Evolutionary conservation across 768 basidiomycete species (phyloP).

Genomic region (Mrakia hoshinonis): DNA sequence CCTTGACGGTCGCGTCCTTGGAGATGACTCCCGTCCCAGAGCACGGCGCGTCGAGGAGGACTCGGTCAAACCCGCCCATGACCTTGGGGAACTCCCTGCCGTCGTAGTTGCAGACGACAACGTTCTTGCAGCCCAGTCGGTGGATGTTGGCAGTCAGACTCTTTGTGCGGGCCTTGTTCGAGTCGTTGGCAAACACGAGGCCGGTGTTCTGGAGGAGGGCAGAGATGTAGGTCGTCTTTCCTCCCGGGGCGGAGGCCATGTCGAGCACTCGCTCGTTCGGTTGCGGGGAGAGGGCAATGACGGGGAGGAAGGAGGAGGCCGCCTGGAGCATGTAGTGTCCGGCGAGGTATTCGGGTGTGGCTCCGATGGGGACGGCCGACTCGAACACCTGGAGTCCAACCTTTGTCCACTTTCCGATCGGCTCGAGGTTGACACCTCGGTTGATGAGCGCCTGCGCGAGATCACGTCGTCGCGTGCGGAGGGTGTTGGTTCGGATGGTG

Average conservation of each 20-base stretch:
- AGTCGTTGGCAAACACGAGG: conserved; percentile 93
- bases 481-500: conserved; percentile 94
- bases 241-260: conserved; percentile 97
- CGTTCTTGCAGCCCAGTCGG: conserved; percentile 94
- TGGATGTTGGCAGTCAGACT: conserved; percentile 94
- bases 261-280: conserved; percentile 89
- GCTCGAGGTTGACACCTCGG: conserved; percentile 92
- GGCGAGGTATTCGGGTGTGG: conserved; percentile 96
- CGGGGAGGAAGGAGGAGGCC: conserved; percentile 97
- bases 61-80: conserved; percentile 97
- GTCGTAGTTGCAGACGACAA: conserved; percentile 92
- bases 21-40: conserved; percentile 97
- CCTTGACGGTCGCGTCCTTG: conserved; percentile 93
- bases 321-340: conserved; percentile 99
- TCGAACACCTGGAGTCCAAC: conserved; percentile 99
- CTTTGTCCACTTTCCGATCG: conserved; percentile 98
- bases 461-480: conserved; percentile 85
- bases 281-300: conserved; percentile 86
- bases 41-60: conserved; percentile 92
- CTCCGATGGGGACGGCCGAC: conserved; percentile 88
- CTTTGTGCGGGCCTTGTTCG: conserved; percentile 89
- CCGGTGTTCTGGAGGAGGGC: conserved; percentile 96
- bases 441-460: conserved; percentile 89
- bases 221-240: conserved; percentile 95
- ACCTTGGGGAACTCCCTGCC: conserved; percentile 97